Conservation (phyloP, 768 basidiomycete genomes). For the Boletus sp. region DNA sequence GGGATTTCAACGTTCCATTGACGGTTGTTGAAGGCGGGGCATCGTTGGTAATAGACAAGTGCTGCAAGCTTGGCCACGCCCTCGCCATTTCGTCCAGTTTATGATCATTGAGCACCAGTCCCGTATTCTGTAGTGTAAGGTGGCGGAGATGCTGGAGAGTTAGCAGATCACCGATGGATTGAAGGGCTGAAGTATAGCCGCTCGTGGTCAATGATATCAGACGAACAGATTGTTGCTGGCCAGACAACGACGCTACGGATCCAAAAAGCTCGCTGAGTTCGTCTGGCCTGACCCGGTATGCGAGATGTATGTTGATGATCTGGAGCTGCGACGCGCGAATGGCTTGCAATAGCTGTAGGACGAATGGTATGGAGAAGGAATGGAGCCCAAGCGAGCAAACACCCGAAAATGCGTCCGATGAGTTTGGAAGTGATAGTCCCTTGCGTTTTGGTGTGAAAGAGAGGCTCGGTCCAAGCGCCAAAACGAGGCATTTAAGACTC, state of each 20-base stretch:
- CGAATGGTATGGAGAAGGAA: slow-evolving; percentile 10
- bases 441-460: slow-evolving; percentile 10
- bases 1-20: slow-evolving; percentile 9
- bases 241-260: slow-evolving; percentile 4
- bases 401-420: slow-evolving; percentile 4
- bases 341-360: slow-evolving; percentile 4
- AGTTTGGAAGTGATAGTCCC: neutral
- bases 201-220: slow-evolving; percentile 5
- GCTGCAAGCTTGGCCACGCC: slow-evolving; percentile 20
- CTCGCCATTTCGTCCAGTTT: slow-evolving; percentile 14
- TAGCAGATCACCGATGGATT: slow-evolving; percentile 9
- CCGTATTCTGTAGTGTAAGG: slow-evolving; percentile 10
- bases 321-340: slow-evolving; percentile 9
- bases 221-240: slow-evolving; percentile 6
- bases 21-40: slow-evolving; percentile 2
- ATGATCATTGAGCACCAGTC: slow-evolving; percentile 12
- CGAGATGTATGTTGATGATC: slow-evolving; percentile 16
- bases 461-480: slow-evolving; percentile 13
- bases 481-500: slow-evolving; percentile 17
- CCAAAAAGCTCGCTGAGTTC: slow-evolving; percentile 7
- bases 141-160: slow-evolving; percentile 8
- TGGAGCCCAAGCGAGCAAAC: slow-evolving; percentile 14
- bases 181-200: slow-evolving; percentile 12
- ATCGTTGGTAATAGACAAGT: slow-evolving; percentile 15
- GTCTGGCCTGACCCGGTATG: slow-evolving; percentile 6